Base-by-base conservation (phyloP, 202 grass and related monocot species). In the Carex arenaria region DNA sequence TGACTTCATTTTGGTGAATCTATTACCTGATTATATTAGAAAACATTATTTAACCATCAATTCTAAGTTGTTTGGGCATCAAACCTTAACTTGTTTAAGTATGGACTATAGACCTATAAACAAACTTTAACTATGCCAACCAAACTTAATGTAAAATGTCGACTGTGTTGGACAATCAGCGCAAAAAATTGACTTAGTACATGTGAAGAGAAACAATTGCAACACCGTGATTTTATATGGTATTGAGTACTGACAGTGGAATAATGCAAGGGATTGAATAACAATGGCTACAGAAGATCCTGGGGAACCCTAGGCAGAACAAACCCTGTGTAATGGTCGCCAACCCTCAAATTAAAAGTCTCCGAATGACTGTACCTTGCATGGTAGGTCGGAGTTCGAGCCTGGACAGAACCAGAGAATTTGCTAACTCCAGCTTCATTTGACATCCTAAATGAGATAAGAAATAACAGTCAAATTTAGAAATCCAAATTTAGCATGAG, bases 311-410 rank as follows among this genome's bases (percentile, higher is more conserved):
- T 70, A 70, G 17, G 38, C 43, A 18, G 22, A 45, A 42, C 2
- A 43, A 70, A 45, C 18, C 67, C 38, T 10, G 18, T 45, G 38
- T 32, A 70, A 45, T 20, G 7, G 15, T 38, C 3, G 10, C 34
- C 17, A 22, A 11, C 34, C 67, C 36, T 45, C 18, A 68, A 56
- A 36, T 64, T 79, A 34, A n/a, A 73, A 19, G 36, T 83, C 65
- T n/a, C 26, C 20, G 59, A 83, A 68, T 83, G 3, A 64, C 62
- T 80, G 83, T 85, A 93, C 96, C 96, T 96, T 85, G 96, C 96
- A 92, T 99, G 93, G 87, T 93, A 96, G 14, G 89, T 96, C 20
- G 96, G 96, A 75, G 93, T 43, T 78, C 91, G 89, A 87, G 86
- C 52, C 84, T 93, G 91, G 70, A 94, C 67, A 43, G 91, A 92